phyloP scores from a whole-genome alignment of 805 yeast species.

The Hyphopichia homilentoma region DNA sequence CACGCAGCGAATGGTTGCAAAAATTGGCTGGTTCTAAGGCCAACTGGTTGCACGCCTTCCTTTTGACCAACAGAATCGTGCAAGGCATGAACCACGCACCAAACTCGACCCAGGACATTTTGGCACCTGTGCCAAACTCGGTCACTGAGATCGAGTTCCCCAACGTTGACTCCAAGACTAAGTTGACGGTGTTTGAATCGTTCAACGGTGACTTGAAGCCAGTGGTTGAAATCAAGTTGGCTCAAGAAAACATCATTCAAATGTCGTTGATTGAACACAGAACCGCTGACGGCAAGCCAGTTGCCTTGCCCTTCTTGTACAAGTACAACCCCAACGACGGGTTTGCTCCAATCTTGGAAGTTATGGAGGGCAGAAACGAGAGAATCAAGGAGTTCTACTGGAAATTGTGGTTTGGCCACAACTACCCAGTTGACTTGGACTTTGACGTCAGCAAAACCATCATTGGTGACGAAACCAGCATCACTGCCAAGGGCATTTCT shows the following conservation, averaged over 20 bases:
- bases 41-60: constrained; percentile 90
- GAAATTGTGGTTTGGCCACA: constrained; percentile 88
- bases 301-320: constrained; percentile 73
- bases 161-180: constrained; percentile 50
- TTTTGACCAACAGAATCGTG: constrained; percentile 73
- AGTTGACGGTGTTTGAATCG: constrained; percentile 62
- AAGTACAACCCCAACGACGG: constrained; percentile 81
- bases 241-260: constrained; percentile 52
- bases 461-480: constrained; percentile 62
- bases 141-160: constrained; percentile 55
- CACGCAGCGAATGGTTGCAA: constrained; percentile 60
- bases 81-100: constrained; percentile 78
- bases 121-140: constrained; percentile 65
- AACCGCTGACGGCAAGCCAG: constrained; percentile 73
- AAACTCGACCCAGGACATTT: constrained; percentile 77
- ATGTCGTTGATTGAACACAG: constrained; percentile 82
- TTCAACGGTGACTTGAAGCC: constrained; percentile 67
- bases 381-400: constrained; percentile 96
- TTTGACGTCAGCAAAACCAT: constrained; percentile 71
- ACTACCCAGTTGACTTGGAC: constrained; percentile 57
- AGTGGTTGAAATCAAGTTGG: constrained; percentile 60
- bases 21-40: constrained; percentile 73
- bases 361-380: constrained; percentile 84
- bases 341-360: constrained; percentile 92
- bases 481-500: constrained; percentile 73